Base-by-base conservation (phyloP, 106 monocot species). In the Apostasia ramifera region DNA sequence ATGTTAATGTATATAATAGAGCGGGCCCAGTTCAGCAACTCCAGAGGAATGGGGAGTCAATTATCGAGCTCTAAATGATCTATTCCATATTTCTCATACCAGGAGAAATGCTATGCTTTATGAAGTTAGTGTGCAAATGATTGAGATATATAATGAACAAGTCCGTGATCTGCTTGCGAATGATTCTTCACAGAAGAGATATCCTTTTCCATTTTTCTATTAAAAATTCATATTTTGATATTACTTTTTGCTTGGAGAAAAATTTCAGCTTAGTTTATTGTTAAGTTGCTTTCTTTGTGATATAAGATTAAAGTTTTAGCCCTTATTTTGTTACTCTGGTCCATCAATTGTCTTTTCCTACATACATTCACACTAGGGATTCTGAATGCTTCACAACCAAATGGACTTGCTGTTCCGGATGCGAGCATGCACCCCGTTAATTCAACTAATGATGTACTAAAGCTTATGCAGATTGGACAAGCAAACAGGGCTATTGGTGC, bases 61-160 rank as follows among this genome's bases (percentile, higher is more conserved):
- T 66, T 92, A 85, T 76, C 74, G 82, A 65, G 92, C 92, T 57
- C 53, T 92, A 59, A 81, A 85, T 79, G 92, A 92, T 56, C 88
- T 92, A 70, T 92, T 92, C 57, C 68, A 81, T 46, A 88, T 92
- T 66, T 85, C 88, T 61, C 74, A 41, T 40, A 65, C 47, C 66
- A 82, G 92, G 55, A 68, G 47, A 69, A 76, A 66, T 41, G 71
- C 70, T 6, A 65, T 74, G 40, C 38, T 49, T 1, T 92, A 88
- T 76, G 88, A 92, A 76, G 67, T 92, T 43, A 71, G 82, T 55
- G 85, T 88, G 67, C 92, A 92, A 66, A 92, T 92, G 88, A 82
- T 92, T 59, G 92, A 92, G 70, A 85, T 92, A 71, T 92, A 92
- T 48, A 92, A 92, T 69, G 92, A 88, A 68, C 85, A 85, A 88